Conservation (phyloP, 495 filamentous ascomycete genomes). For the Podospora didyma region DNA sequence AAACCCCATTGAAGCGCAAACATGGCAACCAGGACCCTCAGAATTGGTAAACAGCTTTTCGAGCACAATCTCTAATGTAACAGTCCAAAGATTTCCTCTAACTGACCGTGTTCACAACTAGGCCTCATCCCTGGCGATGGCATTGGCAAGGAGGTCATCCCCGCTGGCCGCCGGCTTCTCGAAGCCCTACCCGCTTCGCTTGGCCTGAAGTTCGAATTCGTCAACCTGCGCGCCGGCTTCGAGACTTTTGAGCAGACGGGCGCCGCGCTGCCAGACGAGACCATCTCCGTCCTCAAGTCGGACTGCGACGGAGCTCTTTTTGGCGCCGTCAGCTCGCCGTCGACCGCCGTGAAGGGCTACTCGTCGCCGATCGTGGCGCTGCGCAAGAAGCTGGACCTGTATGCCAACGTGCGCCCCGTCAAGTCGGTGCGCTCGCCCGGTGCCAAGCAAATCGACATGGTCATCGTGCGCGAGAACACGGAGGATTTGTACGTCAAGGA, state of each 20-base stretch:
- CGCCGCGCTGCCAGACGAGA: constrained; percentile 81
- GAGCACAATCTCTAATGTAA: background rate
- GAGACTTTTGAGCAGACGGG: constrained; percentile 89
- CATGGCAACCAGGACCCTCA: constrained; percentile 55
- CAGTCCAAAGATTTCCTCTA: constrained; percentile 2
- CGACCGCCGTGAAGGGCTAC: constrained; percentile 85
- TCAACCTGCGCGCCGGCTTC: constrained; percentile 87
- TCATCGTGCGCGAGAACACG: constrained; percentile 98
- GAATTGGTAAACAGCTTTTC: constrained; percentile 49
- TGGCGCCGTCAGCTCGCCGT: constrained; percentile 92
- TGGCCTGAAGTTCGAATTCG: constrained; percentile 87
- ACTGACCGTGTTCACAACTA: constrained; percentile 30
- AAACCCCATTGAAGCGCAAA: constrained; percentile 26
- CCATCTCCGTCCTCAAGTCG: constrained; percentile 74
- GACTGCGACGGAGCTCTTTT: constrained; percentile 97
- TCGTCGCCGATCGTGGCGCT: constrained; percentile 96
- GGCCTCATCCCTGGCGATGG: constrained; percentile 97
- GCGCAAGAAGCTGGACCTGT: constrained; percentile 90
- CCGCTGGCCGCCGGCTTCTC: constrained; percentile 83
- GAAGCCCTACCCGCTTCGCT: constrained; percentile 82
- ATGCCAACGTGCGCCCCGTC: constrained; percentile 96
- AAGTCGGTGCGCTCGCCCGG: constrained; percentile 65
- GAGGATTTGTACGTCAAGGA: constrained; percentile 99
- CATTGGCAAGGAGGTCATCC: constrained; percentile 97
- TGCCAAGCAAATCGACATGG: constrained; percentile 83